Evolutionary conservation across 148 eudicot genomes (phyloP), one percentile per base, ranked within the genome.

Genomic region (Rhododendron henanense): DNA sequence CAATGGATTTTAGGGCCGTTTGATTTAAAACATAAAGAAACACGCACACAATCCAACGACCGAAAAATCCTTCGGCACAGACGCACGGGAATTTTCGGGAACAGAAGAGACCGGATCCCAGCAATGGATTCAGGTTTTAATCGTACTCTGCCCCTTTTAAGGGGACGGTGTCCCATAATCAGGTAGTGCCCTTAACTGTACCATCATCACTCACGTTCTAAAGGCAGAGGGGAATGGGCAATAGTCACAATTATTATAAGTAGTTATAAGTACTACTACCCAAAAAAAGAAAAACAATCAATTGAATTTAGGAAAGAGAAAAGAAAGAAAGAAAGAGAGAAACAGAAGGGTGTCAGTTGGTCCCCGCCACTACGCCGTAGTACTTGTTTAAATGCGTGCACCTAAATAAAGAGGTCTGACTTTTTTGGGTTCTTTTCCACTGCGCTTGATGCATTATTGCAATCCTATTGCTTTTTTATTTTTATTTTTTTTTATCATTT

Each of bases 361-460:
- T 71, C 76, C 76, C 76, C 76, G 41, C 76, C 76, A 71, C 76
- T 71, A 71, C 39, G 76, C 39, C 39, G 41, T 71, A 71, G 41
- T 71, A 71, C 76, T 31, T 5, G 18, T 69, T 16, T 15, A 31
- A 71, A 71, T 31, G 76, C 76, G 33, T 69, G 39, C 76, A 71
- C 76, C 76, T 14, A 71, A 69, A 28, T 33, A 71, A 71, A 71
- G 76, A 4, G 76, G 76, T 71, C 76, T 71, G 76, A 71, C 76
- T 71, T 71, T 71, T 71, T 33, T 14, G 76, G 41, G 76, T 71
- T 31, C 18, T 31, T 31, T 71, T 14, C 76, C 76, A 11, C 33
- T 71, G 76, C 41, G 5, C 19, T 71, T 71, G 19, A 14, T 31
- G 76, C 19, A 13, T 67, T 71, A 13, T 28, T 71, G 31, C 76